phyloP scores from a whole-genome alignment of 768 basidiomycete genomes.

The Fibroporia radiculosa region DNA sequence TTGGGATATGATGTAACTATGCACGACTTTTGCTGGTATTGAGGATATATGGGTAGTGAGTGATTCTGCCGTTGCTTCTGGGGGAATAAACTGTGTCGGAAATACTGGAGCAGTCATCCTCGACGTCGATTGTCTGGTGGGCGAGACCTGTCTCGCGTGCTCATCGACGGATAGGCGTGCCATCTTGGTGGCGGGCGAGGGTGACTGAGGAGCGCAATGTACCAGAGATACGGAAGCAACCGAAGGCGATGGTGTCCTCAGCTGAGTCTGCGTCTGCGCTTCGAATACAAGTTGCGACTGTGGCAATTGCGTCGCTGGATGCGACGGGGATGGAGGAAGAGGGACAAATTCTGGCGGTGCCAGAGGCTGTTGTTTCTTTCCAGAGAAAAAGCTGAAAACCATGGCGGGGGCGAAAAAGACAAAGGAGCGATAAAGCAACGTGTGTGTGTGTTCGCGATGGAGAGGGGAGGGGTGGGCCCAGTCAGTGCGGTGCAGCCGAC shows the following conservation, averaged over 20 bases:
- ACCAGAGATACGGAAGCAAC: conserved; percentile 23
- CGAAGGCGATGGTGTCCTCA: conserved; percentile 50
- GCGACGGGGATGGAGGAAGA: conserved; percentile 12
- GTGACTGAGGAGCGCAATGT: conserved; percentile 16
- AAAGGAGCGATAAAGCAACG: neutral
- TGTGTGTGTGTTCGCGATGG: neutral
- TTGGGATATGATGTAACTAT: conserved; percentile 50
- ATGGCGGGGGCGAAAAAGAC: conserved; percentile 9
- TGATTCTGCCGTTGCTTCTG: conserved; percentile 27
- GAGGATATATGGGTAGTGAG: conserved; percentile 46
- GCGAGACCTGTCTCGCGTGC: conserved; percentile 27
- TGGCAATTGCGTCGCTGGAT: conserved; percentile 1
- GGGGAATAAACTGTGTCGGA: conserved; percentile 16
- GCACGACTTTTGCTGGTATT: conserved; percentile 61
- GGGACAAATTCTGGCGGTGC: conserved; percentile 9
- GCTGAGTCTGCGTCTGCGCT: conserved; percentile 24
- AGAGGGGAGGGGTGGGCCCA: neutral
- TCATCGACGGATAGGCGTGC: conserved; percentile 23
- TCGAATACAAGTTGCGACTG: conserved; percentile 1
- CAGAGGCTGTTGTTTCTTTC: conserved; percentile 11
- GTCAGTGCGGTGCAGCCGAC: neutral
- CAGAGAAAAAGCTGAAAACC: conserved; percentile 23
- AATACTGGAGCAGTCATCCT: conserved; percentile 26
- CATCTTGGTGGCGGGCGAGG: conserved; percentile 17
- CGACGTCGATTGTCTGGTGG: conserved; percentile 14